Percentiles rank a stretch among this genome's conserved stretches.
Evolutionary conservation across 2,329 filamentous ascomycete species (phyloP).

Genomic region (Hypoxylon rubiginosum): DNA sequence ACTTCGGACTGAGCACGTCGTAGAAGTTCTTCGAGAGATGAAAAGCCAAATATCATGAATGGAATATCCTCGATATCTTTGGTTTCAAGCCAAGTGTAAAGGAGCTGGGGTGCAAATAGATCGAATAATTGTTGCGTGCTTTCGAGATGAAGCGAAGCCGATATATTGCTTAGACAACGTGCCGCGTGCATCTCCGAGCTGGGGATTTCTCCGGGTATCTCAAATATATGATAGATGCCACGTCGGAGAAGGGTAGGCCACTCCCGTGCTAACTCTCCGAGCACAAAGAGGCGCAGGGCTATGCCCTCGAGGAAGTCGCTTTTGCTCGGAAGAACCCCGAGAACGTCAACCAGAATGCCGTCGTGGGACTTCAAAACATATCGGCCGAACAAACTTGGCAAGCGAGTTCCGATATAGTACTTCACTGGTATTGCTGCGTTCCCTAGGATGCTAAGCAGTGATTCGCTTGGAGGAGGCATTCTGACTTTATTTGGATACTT

Average conservation of each 20-base stretch:
- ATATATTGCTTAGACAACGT: constrained; percentile 76
- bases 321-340: constrained; percentile 82
- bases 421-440: constrained; percentile 78
- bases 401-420: constrained; percentile 76
- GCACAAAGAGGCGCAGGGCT: constrained; percentile 81
- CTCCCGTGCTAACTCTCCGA: constrained; percentile 81
- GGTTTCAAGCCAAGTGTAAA: constrained; percentile 88
- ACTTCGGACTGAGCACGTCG: constrained; percentile 80
- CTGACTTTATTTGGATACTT: constrained; percentile 73
- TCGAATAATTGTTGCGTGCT: constrained; percentile 80
- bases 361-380: constrained; percentile 89
- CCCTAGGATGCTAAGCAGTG: constrained; percentile 79
- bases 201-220: constrained; percentile 81
- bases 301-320: constrained; percentile 83
- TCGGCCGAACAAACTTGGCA: constrained; percentile 82
- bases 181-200: constrained; percentile 77
- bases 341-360: constrained; percentile 84
- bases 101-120: constrained; percentile 87
- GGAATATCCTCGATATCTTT: constrained; percentile 80
- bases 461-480: constrained; percentile 74
- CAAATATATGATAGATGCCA: constrained; percentile 94
- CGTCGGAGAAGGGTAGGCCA: constrained; percentile 90
- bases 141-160: constrained; percentile 72
- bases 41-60: constrained; percentile 86
- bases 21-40: constrained; percentile 76